Evolutionary conservation across 306 rosid species (phyloP).

Genomic region (Sicyos edulis): DNA sequence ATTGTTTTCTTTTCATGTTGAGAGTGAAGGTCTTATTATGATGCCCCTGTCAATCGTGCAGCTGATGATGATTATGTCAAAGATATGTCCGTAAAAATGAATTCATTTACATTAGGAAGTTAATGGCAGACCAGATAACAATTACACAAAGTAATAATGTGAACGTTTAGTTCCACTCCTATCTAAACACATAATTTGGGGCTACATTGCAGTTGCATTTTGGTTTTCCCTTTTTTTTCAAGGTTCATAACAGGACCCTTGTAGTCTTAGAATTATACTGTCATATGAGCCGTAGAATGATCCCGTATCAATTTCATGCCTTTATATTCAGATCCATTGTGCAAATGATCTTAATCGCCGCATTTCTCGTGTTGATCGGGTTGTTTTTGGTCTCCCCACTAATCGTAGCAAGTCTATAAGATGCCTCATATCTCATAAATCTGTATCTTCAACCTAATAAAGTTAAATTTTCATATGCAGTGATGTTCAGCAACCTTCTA

Average conservation of each 20-base stretch:
- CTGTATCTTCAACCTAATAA: background rate
- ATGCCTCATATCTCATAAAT: background rate
- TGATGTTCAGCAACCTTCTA: constrained; percentile 27
- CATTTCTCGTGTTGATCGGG: background rate
- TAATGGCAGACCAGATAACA: background rate
- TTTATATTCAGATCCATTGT: background rate
- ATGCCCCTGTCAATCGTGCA: too few species aligned
- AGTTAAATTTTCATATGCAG: constrained; percentile 30
- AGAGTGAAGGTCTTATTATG: too few species aligned
- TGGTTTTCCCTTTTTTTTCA: background rate
- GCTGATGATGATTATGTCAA: too few species aligned
- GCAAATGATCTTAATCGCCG: background rate
- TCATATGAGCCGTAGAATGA: background rate
- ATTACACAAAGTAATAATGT: background rate
- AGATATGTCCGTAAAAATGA: background rate
- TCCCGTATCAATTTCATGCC: background rate
- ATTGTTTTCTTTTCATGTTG: too few species aligned
- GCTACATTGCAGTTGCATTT: background rate
- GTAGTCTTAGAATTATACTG: background rate
- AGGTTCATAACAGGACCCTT: background rate
- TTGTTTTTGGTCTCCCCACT: background rate
- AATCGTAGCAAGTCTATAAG: background rate
- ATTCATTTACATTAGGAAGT: background rate
- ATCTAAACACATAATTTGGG: background rate
- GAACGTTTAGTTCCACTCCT: background rate